Conservation (phyloP, 164 flowering plant genomes). For the Kingdonia uniflora region DNA sequence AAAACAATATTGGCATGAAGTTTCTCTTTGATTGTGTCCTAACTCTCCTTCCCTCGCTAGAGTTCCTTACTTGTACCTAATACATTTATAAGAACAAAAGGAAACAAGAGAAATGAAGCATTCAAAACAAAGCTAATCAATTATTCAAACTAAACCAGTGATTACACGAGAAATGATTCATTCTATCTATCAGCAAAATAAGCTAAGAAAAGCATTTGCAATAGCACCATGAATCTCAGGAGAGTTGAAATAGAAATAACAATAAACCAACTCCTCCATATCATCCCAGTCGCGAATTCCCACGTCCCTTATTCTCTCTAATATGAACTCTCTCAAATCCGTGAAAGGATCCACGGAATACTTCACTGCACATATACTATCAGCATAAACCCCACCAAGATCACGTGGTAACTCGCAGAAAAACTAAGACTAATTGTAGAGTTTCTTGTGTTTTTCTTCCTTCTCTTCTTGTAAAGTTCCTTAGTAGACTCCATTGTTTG, state of each 20-base stretch:
- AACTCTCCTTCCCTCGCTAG: too few species aligned
- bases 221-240: slow-evolving; percentile 32
- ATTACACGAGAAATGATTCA: too few species aligned
- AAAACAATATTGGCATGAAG: too few species aligned
- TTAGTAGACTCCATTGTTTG: slow-evolving; percentile 11
- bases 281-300: slow-evolving; percentile 39
- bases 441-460: slow-evolving; percentile 11
- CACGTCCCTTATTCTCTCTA: slow-evolving; percentile 36
- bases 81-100: too few species aligned
- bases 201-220: slow-evolving; percentile 36
- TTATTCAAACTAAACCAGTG: too few species aligned
- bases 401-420: slow-evolving; percentile 48
- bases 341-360: slow-evolving; percentile 26
- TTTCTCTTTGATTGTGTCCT: too few species aligned
- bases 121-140: too few species aligned
- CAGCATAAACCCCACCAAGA: slow-evolving; percentile 32
- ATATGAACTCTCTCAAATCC: slow-evolving; percentile 37
- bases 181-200: too few species aligned
- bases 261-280: slow-evolving; percentile 51
- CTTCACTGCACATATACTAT: slow-evolving; percentile 40
- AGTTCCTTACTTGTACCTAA: too few species aligned
- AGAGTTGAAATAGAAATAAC: slow-evolving; percentile 45
- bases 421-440: slow-evolving; percentile 22
- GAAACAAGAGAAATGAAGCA: too few species aligned
- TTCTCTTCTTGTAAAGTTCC: slow-evolving; percentile 11